phyloP scores from a whole-genome alignment of 2,329 filamentous ascomycete species.

The Bipolaris cookei region DNA sequence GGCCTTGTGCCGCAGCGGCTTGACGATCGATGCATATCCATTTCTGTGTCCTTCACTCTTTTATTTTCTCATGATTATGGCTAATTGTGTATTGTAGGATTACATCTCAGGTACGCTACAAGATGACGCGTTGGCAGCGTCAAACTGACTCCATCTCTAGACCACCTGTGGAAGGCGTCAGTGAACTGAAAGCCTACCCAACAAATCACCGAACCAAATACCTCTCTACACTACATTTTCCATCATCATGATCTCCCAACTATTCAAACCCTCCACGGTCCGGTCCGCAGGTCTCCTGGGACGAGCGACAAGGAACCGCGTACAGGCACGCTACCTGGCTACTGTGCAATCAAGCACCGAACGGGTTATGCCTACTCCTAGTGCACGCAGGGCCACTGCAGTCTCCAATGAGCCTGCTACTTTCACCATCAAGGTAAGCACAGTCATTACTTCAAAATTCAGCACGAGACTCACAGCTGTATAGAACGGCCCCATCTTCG shows the following conservation, averaged over 20 bases:
- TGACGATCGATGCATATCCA: conserved; percentile 12
- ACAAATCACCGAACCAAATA: conserved; percentile 19
- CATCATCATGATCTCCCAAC: conserved; percentile 61
- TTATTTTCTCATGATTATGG: conserved; percentile 27
- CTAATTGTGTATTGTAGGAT: conserved; percentile 57
- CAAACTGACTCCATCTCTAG: conserved; percentile 47
- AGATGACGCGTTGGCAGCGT: conserved; percentile 20
- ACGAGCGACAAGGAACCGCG: conserved; percentile 54
- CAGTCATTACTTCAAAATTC: not conserved
- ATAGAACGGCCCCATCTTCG: conserved; percentile 92
- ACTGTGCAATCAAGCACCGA: conserved; percentile 73
- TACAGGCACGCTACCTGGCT: conserved; percentile 63
- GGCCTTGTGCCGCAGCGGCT: conserved; percentile 14
- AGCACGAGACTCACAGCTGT: conserved; percentile 42
- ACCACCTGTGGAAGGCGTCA: conserved; percentile 73
- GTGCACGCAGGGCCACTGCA: conserved; percentile 66
- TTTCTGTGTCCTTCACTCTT: conserved; percentile 6
- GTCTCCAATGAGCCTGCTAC: conserved; percentile 81
- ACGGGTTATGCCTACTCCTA: conserved; percentile 67
- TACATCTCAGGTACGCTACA: conserved; percentile 66
- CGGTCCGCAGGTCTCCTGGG: conserved; percentile 52
- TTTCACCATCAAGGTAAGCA: conserved; percentile 84
- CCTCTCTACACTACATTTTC: conserved; percentile 30
- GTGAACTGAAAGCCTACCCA: conserved; percentile 60
- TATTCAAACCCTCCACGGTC: conserved; percentile 60